These are phyloP conservation scores for Nemania abortiva DNA, from an alignment of 2,329 filamentous ascomycete species.

Conservation along the genomic window DNA sequence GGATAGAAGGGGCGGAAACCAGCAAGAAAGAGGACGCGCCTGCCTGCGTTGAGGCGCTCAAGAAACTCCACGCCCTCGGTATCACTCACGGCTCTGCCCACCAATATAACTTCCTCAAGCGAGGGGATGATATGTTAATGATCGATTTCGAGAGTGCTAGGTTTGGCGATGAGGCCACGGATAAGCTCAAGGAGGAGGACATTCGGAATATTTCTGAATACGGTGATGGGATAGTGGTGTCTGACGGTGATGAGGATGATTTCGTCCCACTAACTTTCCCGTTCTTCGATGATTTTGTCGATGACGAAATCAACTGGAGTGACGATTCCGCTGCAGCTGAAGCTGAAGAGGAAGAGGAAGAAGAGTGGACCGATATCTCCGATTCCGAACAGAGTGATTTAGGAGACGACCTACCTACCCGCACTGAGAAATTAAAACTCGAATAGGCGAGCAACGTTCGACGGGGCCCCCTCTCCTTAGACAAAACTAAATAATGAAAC, in stretches of 20 bases:
- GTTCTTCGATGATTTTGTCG: background rate
- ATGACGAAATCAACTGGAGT: slow-evolving; percentile 12
- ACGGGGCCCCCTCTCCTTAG: no score
- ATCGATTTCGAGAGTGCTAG: slow-evolving; percentile 7
- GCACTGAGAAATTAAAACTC: no score
- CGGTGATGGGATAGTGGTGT: no score
- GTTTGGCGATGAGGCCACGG: slow-evolving; percentile 5
- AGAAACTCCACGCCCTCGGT: slow-evolving; percentile 22
- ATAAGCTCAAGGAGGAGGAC: background rate
- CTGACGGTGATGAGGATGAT: background rate
- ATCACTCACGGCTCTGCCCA: slow-evolving; percentile 21
- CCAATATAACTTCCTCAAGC: slow-evolving; percentile 16
- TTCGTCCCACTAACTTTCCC: background rate
- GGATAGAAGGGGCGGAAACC: slow-evolving; percentile 7
- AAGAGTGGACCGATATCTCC: no score
- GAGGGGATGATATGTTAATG: background rate
- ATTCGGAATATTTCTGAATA: slow-evolving; percentile 1
- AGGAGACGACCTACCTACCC: no score
- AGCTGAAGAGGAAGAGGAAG: no score
- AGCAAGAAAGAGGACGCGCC: background rate
- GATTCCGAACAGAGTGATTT: no score
- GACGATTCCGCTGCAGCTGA: slow-evolving; percentile 3
- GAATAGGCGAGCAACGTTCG: no score
- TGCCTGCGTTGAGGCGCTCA: slow-evolving; percentile 10
- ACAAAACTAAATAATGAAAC: no score